These are phyloP conservation scores for Solanum piurae DNA, from an alignment of 257 asterid genomes.

Conservation along the genomic window DNA sequence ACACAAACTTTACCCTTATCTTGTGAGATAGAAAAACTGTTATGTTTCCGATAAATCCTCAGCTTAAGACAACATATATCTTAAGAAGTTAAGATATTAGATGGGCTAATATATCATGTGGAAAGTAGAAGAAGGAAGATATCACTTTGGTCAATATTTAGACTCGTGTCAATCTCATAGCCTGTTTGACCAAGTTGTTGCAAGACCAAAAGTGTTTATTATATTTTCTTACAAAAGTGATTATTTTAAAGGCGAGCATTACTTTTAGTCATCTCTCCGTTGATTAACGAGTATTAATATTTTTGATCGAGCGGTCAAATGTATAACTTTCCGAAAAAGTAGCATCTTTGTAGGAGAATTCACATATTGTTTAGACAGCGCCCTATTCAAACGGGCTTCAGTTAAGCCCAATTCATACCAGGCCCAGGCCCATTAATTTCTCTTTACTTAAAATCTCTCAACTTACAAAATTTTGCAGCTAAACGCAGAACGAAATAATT, in stretches of 20 bases:
- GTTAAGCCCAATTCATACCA: not conserved
- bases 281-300: not conserved
- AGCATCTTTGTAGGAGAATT: not conserved
- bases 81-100: not conserved
- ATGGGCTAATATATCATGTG: not conserved
- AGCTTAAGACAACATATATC: rapidly evolving
- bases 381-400: not conserved
- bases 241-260: not conserved
- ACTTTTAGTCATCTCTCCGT: not conserved
- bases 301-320: not conserved
- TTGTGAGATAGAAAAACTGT: rapidly evolving
- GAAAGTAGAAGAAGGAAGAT: not conserved
- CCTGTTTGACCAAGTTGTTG: rapidly evolving
- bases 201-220: not conserved
- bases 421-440: not conserved
- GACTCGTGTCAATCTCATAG: not conserved
- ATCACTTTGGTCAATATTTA: not conserved
- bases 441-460: not conserved
- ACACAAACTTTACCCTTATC: rapidly evolving
- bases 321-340: not conserved
- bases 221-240: not conserved
- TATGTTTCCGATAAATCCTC: rapidly evolving
- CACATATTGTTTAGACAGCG: not conserved
- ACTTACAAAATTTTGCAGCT: too few relatives aligned
- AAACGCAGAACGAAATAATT: not conserved